Evolutionary conservation across 2,329 filamentous ascomycete species (phyloP), one percentile per base, ranked within the genome.

Genomic region (Huntiella decipiens): DNA sequence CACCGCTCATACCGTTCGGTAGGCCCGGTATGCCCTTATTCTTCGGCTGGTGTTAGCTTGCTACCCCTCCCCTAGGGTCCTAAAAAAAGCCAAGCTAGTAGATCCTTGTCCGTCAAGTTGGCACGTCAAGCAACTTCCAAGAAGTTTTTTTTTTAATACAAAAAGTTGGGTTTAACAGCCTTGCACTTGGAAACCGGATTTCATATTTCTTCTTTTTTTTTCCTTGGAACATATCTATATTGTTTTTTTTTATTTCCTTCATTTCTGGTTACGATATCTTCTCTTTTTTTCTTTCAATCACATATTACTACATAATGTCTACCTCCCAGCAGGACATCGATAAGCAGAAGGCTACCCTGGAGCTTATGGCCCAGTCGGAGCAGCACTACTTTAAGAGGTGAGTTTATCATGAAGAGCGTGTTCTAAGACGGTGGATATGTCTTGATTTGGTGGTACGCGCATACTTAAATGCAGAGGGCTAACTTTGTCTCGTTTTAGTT

Each of bases 311-410:
- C 45, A 22, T 53, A 47, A 47, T 34, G 46, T 34, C 52, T 35
- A 71, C 71, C 67, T 61, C 58, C 54, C 63, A 66, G 51, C 74
- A 73, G 70, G 73, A 75, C 38, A 65, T 76, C 50, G 72, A 74
- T 58, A 60, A 65, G 53, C 73, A 73, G 42, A 74, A 78, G 66
- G 61, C 71, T 60, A 67, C 68, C 63, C 71, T 82, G 63, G 77
- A 79, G 60, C 62, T 67, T 56, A 79, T 94, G 73, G 81, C 83
- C 61, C 87, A 94, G 67, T 91, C 87, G 53, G 91, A 98, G 71
- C 86, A 92, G 64, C 91, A 96, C 65, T 98, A 96, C 71, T 96
- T 96, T 70, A 96, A 95, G 68, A 94, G 86, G 87, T 92, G 50
- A 52, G 56, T 61, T 50, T 5, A n/a, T 43, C n/a, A 10, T 40